Percentiles rank a stretch among this genome's conserved stretches.
Conservation (phyloP, 139 green algal species). For the Picocystis salinarum region DNA sequence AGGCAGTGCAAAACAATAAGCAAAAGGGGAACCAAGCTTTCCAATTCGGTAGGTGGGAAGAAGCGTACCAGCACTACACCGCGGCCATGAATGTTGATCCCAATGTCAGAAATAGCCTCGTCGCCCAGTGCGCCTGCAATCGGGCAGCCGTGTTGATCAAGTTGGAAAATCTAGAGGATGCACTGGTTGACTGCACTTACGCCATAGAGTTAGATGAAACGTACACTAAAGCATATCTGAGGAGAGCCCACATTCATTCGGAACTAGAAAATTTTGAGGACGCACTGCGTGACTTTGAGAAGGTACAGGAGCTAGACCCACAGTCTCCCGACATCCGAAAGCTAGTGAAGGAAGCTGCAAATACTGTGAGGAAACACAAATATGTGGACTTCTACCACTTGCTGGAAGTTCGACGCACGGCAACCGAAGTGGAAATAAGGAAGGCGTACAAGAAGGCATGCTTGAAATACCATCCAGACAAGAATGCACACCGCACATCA, state of each 20-base stretch:
- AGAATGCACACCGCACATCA: too few relatives aligned
- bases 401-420: constrained; percentile 9
- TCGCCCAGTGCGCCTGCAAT: constrained; percentile 18
- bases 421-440: constrained; percentile 16
- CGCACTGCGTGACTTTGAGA: constrained; percentile 20
- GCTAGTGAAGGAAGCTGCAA: constrained; percentile 15
- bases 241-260: constrained; percentile 10
- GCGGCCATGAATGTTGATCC: constrained; percentile 14
- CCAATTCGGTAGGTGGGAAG: constrained; percentile 8
- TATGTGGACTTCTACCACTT: constrained; percentile 27
- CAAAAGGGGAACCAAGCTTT: constrained; percentile 24
- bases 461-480: constrained; percentile 22
- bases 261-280: constrained; percentile 18
- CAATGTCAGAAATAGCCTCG: constrained; percentile 10
- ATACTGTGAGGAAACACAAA: constrained; percentile 24
- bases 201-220: constrained; percentile 13
- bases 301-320: constrained; percentile 13
- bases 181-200: constrained; percentile 16
- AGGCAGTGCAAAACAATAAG: constrained; percentile 13
- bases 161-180: constrained; percentile 11
- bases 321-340: constrained; percentile 8
- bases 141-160: constrained; percentile 13
- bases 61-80: constrained; percentile 20
- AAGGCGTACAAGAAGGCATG: constrained; percentile 11
- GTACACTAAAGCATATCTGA: constrained; percentile 17